Evolutionary conservation across 2,329 filamentous ascomycete species (phyloP).

Genomic region (Rachicladosporium sp.): DNA sequence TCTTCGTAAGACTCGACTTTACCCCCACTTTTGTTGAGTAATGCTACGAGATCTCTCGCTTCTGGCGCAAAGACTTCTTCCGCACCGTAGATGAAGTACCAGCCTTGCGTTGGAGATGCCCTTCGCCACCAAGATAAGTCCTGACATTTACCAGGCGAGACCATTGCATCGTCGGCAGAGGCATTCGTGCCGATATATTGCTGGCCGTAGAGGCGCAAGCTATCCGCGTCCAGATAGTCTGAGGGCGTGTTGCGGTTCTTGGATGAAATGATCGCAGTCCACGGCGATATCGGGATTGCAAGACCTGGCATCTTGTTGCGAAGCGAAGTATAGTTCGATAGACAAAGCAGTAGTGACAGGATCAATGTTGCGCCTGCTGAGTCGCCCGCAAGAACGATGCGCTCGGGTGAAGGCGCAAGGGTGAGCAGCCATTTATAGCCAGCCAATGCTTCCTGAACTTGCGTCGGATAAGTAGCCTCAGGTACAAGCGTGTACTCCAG

Average conservation of each 20-base stretch:
- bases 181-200: constrained; percentile 50
- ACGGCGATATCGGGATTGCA: constrained; percentile 67
- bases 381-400: constrained; percentile 62
- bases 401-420: constrained; percentile 44
- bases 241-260: constrained; percentile 56
- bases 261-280: constrained; percentile 59
- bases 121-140: constrained; percentile 54
- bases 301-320: constrained; percentile 42
- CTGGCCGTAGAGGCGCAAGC: constrained; percentile 55
- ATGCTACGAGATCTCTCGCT: constrained; percentile 46
- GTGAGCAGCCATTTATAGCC: constrained; percentile 61
- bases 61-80: constrained; percentile 70
- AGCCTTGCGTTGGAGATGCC: constrained; percentile 54
- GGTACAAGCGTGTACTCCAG: constrained; percentile 73
- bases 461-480: constrained; percentile 58
- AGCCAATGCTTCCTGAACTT: constrained; percentile 55
- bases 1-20: constrained; percentile 49
- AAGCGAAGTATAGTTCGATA: constrained; percentile 39
- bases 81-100: constrained; percentile 58
- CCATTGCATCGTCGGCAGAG: constrained; percentile 40
- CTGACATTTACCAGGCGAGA: constrained; percentile 59
- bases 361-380: constrained; percentile 67
- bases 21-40: constrained; percentile 42
- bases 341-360: constrained; percentile 57
- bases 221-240: constrained; percentile 60